phyloP scores from a whole-genome alignment of 2,329 filamentous ascomycete species.

The Ceratocystis variospora region DNA sequence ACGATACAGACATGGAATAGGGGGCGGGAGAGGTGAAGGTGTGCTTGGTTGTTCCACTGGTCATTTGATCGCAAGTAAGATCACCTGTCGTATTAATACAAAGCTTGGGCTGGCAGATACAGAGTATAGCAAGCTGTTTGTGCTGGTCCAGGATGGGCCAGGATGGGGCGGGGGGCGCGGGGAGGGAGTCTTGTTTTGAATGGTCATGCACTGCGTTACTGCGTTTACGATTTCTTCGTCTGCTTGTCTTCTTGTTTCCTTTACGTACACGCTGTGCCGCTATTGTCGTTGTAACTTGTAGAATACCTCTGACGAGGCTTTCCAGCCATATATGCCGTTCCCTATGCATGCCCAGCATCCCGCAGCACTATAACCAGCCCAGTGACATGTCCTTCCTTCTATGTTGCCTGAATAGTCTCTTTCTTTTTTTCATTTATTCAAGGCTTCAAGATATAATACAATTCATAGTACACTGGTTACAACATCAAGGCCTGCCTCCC shows the following conservation, averaged over 20 bases:
- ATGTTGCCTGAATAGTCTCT: background rate
- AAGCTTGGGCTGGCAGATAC: background rate
- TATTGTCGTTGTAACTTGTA: background rate
- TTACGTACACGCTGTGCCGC: background rate
- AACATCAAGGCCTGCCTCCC: background rate
- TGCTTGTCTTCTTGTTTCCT: background rate
- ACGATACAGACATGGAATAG: conserved; percentile 34
- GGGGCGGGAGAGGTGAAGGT: background rate
- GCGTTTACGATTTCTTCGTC: conserved; percentile 6
- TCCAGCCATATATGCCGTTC: no score
- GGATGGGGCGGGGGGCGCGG: no score
- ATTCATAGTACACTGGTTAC: conserved; percentile 15
- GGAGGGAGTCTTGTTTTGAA: conserved; percentile 4
- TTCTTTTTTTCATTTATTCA: background rate
- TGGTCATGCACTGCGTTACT: conserved; percentile 10
- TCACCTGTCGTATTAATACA: background rate
- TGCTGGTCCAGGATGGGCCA: background rate
- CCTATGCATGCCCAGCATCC: no score
- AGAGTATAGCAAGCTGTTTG: background rate
- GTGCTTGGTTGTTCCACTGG: background rate
- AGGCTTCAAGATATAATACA: conserved; percentile 12
- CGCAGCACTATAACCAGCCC: no score
- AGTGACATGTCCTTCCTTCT: background rate
- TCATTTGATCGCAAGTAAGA: background rate
- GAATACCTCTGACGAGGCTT: background rate